Conservation (phyloP, 306 rosid genomes). For the Cyamopsis tetragonoloba region DNA sequence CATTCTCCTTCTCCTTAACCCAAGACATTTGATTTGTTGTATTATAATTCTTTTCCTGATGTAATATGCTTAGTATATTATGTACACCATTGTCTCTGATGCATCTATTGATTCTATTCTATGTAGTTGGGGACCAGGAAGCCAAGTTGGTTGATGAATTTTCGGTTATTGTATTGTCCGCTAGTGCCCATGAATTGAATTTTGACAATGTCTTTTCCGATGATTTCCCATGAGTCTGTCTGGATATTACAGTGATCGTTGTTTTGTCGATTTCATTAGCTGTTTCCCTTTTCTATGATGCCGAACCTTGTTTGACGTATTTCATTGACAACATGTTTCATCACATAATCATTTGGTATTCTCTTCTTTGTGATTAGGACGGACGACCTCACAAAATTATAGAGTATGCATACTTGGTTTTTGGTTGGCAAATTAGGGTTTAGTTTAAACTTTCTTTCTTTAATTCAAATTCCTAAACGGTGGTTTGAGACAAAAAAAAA, state of each 20-base stretch:
- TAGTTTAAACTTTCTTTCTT: no score
- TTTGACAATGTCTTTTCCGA: conserved; percentile 5
- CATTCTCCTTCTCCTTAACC: conserved; percentile 17
- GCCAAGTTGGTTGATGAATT: conserved; percentile 3
- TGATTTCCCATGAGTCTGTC: not conserved
- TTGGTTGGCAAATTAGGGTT: no score
- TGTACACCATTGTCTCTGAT: not conserved
- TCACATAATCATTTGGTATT: not conserved
- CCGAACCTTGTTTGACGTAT: not conserved
- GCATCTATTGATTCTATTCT: not conserved
- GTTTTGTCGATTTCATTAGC: not conserved
- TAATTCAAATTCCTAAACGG: no score
- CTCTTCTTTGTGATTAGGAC: not conserved
- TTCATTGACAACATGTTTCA: not conserved
- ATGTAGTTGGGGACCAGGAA: conserved; percentile 11
- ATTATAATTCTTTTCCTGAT: conserved; percentile 23
- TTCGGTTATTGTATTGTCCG: conserved; percentile 13
- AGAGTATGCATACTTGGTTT: no score
- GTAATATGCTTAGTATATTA: conserved; percentile 15
- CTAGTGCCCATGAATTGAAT: not conserved
- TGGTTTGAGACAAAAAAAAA: no score
- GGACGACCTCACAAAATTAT: not conserved
- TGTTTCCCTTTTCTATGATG: not conserved
- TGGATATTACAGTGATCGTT: not conserved
- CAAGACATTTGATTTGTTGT: conserved; percentile 25